Base-by-base conservation (phyloP, 345 rosid genomes). In the Eucalyptus brandiana region DNA sequence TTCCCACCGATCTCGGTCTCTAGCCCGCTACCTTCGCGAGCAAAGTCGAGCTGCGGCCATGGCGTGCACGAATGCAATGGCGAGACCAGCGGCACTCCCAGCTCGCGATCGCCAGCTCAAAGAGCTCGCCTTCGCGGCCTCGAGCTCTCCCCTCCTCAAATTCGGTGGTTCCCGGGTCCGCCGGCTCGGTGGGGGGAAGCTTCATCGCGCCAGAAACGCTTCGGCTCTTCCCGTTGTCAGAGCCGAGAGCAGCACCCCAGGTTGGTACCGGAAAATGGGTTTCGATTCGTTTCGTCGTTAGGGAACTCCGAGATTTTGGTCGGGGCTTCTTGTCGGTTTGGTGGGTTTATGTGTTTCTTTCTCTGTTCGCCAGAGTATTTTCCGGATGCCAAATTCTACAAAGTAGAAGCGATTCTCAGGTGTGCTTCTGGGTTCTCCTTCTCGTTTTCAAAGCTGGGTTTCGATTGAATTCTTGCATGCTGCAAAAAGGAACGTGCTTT, bases 391-490 rank as follows among this genome's bases (percentile, higher is more conserved):
- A 90, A 95, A 56, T 97, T 97, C 90, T 97, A 97, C 93, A 96
- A 95, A 89, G 96, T 97, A 80, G 99, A 97, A 92, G 99, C 98
- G 49, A 94, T 97, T 92, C 69, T 97, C 89, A 96, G 98, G 98
- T 95, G 32, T 37, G 24, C 85, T 76, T 76, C 47, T 40, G 14
- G 80, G 47, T 87, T 26, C 30, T 8, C 49, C 53, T 16, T 62
- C 17, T 28, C 23, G 6, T 34, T 2, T 3, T 51, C 51, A 49
- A 18, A 86, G 4, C 80, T 86, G 40, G 49, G n/a, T 30, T 40
- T 67, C 19, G 85, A 76, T 24, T 37, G 87, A n/a, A 21, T 51
- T 88, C 40, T 86, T 44, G 21, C 51, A 86, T 42, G 53, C 42
- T 86, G 60, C 56, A 86, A 86, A 34, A 53, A 9, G 60, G 60